phyloP scores from a whole-genome alignment of 306 rosid genomes.

The Cucumis hystrix region DNA sequence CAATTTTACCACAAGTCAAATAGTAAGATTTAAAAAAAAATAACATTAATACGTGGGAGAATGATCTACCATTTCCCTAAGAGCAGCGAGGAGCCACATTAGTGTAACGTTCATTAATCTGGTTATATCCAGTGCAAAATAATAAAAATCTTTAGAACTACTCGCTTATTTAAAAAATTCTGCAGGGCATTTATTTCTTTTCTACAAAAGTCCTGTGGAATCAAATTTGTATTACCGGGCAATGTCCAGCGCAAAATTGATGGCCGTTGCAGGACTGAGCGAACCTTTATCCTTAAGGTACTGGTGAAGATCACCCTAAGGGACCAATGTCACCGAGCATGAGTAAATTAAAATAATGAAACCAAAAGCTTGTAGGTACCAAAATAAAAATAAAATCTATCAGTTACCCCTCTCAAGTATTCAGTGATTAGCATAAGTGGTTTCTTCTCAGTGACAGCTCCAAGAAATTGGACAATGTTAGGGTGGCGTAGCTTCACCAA shows the following conservation, averaged over 20 bases:
- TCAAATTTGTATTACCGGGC: slow-evolving; percentile 38
- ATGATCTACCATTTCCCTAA: background rate
- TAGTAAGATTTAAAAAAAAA: background rate
- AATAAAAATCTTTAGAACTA: background rate
- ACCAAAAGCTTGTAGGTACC: background rate
- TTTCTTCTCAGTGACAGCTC: slow-evolving; percentile 94
- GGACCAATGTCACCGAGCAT: slow-evolving; percentile 6
- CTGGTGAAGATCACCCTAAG: slow-evolving; percentile 90
- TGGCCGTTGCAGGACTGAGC: slow-evolving; percentile 52
- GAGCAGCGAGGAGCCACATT: background rate
- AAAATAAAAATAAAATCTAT: background rate
- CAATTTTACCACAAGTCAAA: background rate
- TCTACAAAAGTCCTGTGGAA: background rate
- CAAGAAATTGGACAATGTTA: slow-evolving; percentile 95
- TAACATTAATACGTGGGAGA: background rate
- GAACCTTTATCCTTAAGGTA: slow-evolving; percentile 82
- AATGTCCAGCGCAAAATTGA: slow-evolving; percentile 74
- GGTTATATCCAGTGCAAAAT: background rate
- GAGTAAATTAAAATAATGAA: background rate
- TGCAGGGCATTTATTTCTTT: background rate
- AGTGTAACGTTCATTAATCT: background rate
- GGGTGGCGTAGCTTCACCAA: slow-evolving; percentile 99
- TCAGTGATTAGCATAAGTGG: slow-evolving; percentile 94
- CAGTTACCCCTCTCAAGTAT: slow-evolving; percentile 84
- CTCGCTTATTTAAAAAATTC: background rate